Evolutionary conservation across 345 rosid genomes (phyloP), one percentile per base, ranked within the genome.

Genomic region (Dipteronia dyeriana): DNA sequence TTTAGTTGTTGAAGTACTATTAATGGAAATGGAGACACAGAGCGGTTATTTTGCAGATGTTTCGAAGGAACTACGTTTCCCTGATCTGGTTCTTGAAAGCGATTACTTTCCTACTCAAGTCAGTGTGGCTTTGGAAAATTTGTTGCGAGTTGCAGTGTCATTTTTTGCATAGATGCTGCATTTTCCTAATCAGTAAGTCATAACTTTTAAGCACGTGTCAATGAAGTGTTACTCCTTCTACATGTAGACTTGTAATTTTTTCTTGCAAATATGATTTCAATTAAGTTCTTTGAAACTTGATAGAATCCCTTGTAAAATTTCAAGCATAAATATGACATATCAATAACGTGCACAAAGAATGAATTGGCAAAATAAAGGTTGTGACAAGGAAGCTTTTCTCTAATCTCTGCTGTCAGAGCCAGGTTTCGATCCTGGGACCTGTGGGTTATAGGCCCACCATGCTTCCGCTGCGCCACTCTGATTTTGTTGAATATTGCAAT

Each of bases 401-500:
- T 47, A 2, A 1, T 2, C 34, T 31, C 3, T 47, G 0, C 7
- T 76, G 80, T 84, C 87, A 76, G 83, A 74, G 76, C 80, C 85
- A 76, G 81, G 84, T 84, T 84, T 86, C 86, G 85, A 82, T 86
- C 84, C 78, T 69, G 79, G 84, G 81, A 82, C 86, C 88, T 82
- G 84, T 84, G 87, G 79, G 85, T 82, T 85, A 80, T 75, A 75
- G 82, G 84, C 86, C 83, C 84, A 82, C 79, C 84, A 82, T 82
- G 84, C 90, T 83, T 87, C 90, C 84, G 86, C 90, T 85, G 86
- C 88, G 86, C 88, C 88, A 87, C 84, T 84, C 81, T 77, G 78
- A 76, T 81, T 61, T 53, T 43, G 43, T 43, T 43, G 12, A 43
- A 43, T 9, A 43, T 6, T 39, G 2, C 43, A 39, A 39, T n/a